Percentiles rank a stretch among this genome's conserved stretches.
Evolutionary conservation across 371 early-diverging fungal genomes (phyloP).

Genomic region (Catenaria anguillulae): DNA sequence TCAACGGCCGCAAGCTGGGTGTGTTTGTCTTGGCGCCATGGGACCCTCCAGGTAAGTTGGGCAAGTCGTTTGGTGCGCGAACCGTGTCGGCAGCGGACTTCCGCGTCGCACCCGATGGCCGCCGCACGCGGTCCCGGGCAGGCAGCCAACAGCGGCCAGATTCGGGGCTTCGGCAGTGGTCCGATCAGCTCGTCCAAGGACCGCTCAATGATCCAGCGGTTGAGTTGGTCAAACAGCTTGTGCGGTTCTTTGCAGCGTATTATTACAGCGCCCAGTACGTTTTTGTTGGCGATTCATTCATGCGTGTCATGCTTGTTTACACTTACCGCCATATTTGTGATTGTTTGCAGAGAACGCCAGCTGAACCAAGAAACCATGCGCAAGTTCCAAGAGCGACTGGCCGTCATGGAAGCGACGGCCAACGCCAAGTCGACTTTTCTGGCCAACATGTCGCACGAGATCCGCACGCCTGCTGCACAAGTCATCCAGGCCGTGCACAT

Average conservation of each 20-base stretch:
- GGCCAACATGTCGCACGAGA: no score
- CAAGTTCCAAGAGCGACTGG: background rate
- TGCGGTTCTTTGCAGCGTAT: background rate
- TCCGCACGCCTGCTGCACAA: slow-evolving; percentile 3
- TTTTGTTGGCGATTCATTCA: no score
- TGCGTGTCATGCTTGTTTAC: background rate
- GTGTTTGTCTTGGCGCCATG: background rate
- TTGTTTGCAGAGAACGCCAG: background rate
- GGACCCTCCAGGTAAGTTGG: no score
- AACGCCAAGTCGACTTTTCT: slow-evolving; percentile 1
- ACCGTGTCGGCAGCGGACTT: no score
- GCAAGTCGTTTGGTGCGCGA: no score
- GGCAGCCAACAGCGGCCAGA: no score
- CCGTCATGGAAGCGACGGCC: background rate
- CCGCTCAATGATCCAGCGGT: background rate
- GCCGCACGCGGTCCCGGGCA: no score
- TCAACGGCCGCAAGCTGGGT: background rate
- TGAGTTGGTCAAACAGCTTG: background rate
- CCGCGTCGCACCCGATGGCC: no score
- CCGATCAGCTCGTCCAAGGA: no score
- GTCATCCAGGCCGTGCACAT: background rate
- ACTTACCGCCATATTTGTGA: no score
- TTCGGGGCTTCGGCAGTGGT: no score
- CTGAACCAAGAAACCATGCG: background rate
- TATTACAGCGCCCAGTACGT: background rate